Conservation (phyloP, 768 basidiomycete genomes). For the Cystofilobasidium ferigula region DNA sequence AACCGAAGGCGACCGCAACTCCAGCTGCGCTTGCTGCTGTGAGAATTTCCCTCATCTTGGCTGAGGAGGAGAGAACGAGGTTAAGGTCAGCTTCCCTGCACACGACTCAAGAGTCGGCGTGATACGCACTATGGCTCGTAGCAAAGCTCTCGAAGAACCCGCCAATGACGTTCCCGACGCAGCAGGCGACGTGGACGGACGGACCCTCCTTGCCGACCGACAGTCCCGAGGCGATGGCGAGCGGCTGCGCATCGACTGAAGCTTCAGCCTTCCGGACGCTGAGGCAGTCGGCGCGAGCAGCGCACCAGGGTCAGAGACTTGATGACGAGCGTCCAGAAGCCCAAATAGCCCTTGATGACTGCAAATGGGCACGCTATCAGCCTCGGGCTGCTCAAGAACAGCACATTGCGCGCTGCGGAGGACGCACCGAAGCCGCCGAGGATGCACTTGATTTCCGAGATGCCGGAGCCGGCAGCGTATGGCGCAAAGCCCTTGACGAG, state of each 20-base stretch:
- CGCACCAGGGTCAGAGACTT: constrained; percentile 86
- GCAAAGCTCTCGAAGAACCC: constrained; percentile 69
- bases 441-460: constrained; percentile 97
- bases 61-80: constrained; percentile 29
- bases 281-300: constrained; percentile 13
- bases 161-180: constrained; percentile 82
- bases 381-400: too few species aligned
- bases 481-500: constrained; percentile 79
- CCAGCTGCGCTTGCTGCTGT: constrained; percentile 95
- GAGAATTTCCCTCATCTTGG: constrained; percentile 65
- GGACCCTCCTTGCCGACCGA: constrained; percentile 98
- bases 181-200: constrained; percentile 92
- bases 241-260: constrained; percentile 49
- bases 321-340: constrained; percentile 77
- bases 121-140: constrained; percentile 66
- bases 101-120: not conserved
- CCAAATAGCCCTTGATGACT: constrained; percentile 86
- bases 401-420: not conserved
- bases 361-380: not conserved
- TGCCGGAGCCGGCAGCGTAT: constrained; percentile 94
- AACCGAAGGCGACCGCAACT: constrained; percentile 95
- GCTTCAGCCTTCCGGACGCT: not conserved
- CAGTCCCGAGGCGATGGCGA: constrained; percentile 91
- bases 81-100: not conserved
- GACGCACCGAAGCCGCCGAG: constrained; percentile 64